Evolutionary conservation across 1,284 basidiomycete genomes (phyloP), one percentile per base, ranked within the genome.

Genomic region (Microbotryomycetes sp.): DNA sequence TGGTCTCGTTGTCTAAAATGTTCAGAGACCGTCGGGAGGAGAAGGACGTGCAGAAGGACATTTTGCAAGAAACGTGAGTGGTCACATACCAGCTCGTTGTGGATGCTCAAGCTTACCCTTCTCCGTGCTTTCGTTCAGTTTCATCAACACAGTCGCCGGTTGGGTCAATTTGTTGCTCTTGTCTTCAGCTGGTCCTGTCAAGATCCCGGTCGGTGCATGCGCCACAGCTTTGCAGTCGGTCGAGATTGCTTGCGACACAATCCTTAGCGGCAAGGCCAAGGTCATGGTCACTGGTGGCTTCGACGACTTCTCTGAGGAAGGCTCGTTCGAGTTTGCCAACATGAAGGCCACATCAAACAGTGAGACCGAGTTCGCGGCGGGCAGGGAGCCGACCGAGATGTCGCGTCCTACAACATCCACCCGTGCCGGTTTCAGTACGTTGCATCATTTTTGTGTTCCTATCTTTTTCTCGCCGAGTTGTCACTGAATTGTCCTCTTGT

Each of bases 321-420:
- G 72, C 46, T 74, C 69, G 48, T 71, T 67, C 62, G 71, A 73
- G 58, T 77, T 77, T 77, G 94, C 92, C 60, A 97, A 97, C 81
- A 98, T 98, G 96, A 96, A 97, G 79, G 96, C 96, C 6, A 98
- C 96, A 6, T 92, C 89, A 77, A 97, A 94, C 74, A 87, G 92
- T 5, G 89, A 93, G 76, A 89, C 90, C 45, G 96, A 98, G 78
- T 88, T 97, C 73, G 93, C 93, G 9, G 96, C 96, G 84, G 96
- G 96, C 66, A 92, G 96, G 71, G 94, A 98, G 77, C 94, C 94
- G 29, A 90, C 88, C 49, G 94, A 98, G 77, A 94, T 97, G 88
- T 98, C 94, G 58, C 88, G 94, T 64, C 96, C 96, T 28, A 89
- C 93, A 46, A 97, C 94, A 5, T 90, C 88, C 26, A 97, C 92